A percentile compares a stretch with the other conserved stretches of the same genome.
These are phyloP conservation scores for Fusarium aywerte DNA, from an alignment of 2,329 filamentous ascomycete species.

Conservation along the genomic window DNA sequence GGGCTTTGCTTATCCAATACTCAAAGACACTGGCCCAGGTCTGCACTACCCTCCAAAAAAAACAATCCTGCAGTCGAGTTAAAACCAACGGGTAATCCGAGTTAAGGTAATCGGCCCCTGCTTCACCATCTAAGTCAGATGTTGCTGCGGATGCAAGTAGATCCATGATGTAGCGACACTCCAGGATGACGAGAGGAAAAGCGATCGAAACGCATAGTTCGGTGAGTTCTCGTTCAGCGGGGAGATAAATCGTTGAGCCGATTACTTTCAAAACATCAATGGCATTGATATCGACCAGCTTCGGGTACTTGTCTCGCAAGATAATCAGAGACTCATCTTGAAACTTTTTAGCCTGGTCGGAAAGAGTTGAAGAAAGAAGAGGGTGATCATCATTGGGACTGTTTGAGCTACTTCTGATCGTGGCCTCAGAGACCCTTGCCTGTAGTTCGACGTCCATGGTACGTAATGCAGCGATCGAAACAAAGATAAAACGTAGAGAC, in stretches of 20 bases:
- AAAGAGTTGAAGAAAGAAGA: background rate
- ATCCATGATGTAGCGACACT: background rate
- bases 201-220: background rate
- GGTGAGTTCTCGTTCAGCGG: too few relatives aligned
- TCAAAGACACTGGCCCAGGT: background rate
- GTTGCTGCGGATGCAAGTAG: background rate
- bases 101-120: background rate
- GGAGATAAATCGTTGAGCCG: background rate
- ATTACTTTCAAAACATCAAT: background rate
- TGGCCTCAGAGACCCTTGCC: background rate
- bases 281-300: background rate
- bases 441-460: background rate
- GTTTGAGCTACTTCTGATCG: background rate
- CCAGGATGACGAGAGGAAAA: background rate
- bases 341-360: background rate
- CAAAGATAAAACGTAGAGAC: too few relatives aligned
- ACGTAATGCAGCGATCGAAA: too few relatives aligned
- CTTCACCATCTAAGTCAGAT: too few relatives aligned
- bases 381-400: background rate
- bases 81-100: background rate
- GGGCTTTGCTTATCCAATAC: background rate
- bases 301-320: background rate
- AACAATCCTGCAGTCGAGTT: background rate
- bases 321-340: background rate
- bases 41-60: background rate